Evolutionary conservation across 208 protist genomes (phyloP).

Genomic region (Trichomonas gallinae): DNA sequence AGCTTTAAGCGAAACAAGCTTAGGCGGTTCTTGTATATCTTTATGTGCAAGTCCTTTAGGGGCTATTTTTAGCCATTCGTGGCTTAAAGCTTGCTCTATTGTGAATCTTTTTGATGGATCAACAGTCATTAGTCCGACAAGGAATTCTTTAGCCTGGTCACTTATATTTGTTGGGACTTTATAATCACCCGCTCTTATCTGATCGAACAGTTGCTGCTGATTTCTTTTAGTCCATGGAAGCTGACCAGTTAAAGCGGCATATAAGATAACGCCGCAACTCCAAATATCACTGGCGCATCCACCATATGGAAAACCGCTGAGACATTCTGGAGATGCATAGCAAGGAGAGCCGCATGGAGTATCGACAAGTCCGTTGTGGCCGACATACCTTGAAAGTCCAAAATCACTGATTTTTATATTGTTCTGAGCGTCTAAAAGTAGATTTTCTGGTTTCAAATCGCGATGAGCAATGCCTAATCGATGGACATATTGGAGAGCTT

Average conservation of each 20-base stretch:
- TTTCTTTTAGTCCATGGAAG: neutral
- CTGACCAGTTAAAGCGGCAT: neutral
- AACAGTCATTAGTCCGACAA: neutral
- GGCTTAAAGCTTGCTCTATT: neutral
- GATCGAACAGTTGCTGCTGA: neutral
- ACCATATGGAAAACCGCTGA: neutral
- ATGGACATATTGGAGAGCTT: neutral
- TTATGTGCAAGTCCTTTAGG: neutral
- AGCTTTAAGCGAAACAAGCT: neutral
- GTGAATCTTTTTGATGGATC: neutral
- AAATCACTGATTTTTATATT: neutral
- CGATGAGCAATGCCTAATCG: neutral
- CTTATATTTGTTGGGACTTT: neutral
- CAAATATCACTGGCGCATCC: neutral
- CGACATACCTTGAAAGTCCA: neutral
- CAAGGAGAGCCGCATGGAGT: slow-evolving; percentile 7
- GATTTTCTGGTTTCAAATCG: slow-evolving; percentile 2
- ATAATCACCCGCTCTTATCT: neutral
- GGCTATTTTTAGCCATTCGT: neutral
- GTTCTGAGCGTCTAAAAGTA: neutral
- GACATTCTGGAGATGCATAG: neutral
- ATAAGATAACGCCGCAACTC: neutral
- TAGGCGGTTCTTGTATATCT: neutral
- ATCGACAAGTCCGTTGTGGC: neutral
- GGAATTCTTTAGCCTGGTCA: neutral